A percentile compares a stretch with the other conserved stretches of the same genome.
Evolutionary conservation across 2,329 filamentous ascomycete species (phyloP).

Genomic region (Sarocladiaceae sp.): DNA sequence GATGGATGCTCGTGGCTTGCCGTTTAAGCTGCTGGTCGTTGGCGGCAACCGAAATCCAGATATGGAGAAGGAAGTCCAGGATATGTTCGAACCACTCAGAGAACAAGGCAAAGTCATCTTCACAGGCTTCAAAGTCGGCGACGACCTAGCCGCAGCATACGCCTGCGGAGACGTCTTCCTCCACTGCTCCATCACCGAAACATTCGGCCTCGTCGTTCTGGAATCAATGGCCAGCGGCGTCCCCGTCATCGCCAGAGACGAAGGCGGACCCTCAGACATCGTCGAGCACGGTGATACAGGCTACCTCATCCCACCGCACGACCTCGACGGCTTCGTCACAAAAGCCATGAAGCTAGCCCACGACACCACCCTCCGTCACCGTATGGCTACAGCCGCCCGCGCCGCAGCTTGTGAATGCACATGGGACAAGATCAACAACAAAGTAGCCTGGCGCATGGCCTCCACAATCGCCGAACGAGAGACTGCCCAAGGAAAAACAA

Average conservation of each 20-base stretch:
- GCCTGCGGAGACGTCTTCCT: constrained; percentile 66
- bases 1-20: constrained; percentile 50
- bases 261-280: constrained; percentile 66
- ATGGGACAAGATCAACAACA: constrained; percentile 70
- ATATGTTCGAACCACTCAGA: constrained; percentile 50
- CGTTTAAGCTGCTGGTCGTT: constrained; percentile 63
- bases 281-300: constrained; percentile 56
- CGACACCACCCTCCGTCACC: constrained; percentile 37
- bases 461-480: constrained; percentile 46
- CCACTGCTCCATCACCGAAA: constrained; percentile 68
- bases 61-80: constrained; percentile 57
- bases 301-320: constrained; percentile 55
- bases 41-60: constrained; percentile 62
- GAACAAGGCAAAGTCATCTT: constrained; percentile 56
- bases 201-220: constrained; percentile 66
- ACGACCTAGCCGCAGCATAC: constrained; percentile 60
- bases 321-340: constrained; percentile 54
- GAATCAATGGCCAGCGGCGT: constrained; percentile 69
- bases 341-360: constrained; percentile 45
- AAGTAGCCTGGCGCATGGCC: constrained; percentile 61
- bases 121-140: constrained; percentile 59
- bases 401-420: constrained; percentile 58
- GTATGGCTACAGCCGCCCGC: constrained; percentile 45
- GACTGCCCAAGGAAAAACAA: constrained; percentile 20
- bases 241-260: constrained; percentile 64